These are phyloP conservation scores for Fusarium sp. DNA, from an alignment of 2,329 filamentous ascomycete genomes.

Conservation along the genomic window DNA sequence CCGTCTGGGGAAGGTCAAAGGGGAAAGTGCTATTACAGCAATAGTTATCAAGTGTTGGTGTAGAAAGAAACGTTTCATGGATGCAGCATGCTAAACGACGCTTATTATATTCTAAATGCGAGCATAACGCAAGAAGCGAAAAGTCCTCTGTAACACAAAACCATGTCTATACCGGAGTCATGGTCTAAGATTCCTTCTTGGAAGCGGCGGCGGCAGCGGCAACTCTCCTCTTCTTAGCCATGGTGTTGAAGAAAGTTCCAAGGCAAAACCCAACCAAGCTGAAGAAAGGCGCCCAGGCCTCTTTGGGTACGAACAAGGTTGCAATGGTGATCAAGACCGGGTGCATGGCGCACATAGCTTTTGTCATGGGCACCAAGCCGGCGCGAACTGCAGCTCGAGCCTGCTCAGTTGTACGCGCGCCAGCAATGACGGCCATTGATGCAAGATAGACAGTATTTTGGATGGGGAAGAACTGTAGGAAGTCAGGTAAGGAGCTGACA, in stretches of 20 bases:
- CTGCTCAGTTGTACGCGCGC: slow-evolving; percentile 13
- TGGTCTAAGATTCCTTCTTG: neutral
- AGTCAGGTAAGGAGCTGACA: neutral
- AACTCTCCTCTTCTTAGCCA: slow-evolving; percentile 9
- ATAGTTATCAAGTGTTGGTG: neutral
- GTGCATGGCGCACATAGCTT: slow-evolving; percentile 15
- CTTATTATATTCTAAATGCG: neutral
- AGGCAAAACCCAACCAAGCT: slow-evolving; percentile 11
- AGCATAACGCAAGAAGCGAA: neutral
- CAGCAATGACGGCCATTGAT: slow-evolving; percentile 22
- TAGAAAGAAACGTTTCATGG: neutral
- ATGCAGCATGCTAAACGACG: neutral
- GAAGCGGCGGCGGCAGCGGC: slow-evolving; percentile 35
- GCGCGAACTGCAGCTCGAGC: slow-evolving; percentile 1
- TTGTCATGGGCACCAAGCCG: slow-evolving; percentile 9
- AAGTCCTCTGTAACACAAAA: neutral
- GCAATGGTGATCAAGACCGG: slow-evolving; percentile 1
- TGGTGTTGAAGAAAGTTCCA: slow-evolving; percentile 9
- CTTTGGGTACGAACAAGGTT: neutral
- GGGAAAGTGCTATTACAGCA: neutral
- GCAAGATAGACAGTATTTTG: slow-evolving; percentile 20
- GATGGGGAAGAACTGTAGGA: slow-evolving; percentile 8
- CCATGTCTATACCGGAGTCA: neutral
- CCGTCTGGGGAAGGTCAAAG: neutral
- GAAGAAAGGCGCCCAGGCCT: slow-evolving; percentile 6